A percentile compares a stretch with the other conserved stretches of the same genome.
These are phyloP conservation scores for Fusarium equiseti DNA, from an alignment of 2,329 filamentous ascomycete species.

Conservation along the genomic window DNA sequence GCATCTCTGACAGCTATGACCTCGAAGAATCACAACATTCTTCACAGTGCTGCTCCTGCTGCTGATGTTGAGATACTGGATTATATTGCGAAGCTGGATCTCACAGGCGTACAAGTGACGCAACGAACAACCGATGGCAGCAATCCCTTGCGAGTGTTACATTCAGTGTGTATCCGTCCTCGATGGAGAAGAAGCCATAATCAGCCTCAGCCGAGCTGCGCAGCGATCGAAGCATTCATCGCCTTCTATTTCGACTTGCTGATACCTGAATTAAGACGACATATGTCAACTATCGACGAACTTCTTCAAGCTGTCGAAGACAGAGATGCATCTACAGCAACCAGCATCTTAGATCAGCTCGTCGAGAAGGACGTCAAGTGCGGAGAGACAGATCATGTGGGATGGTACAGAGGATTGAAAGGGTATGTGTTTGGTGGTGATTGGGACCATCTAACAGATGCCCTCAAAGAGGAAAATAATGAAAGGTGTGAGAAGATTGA, in stretches of 20 bases:
- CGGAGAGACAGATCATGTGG: not conserved
- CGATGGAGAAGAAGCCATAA: accelerated
- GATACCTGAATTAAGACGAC: not conserved
- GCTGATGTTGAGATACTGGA: not conserved
- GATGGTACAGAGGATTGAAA: conserved; percentile 26
- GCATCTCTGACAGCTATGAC: not conserved
- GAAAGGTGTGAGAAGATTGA: accelerated
- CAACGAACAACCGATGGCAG: accelerated
- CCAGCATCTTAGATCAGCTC: not conserved
- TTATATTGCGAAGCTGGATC: not conserved
- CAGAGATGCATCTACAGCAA: accelerated
- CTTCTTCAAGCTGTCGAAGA: not conserved
- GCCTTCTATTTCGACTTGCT: conserved; percentile 9
- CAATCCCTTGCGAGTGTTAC: not conserved
- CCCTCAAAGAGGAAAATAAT: not conserved
- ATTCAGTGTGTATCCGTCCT: accelerated
- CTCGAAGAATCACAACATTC: accelerated
- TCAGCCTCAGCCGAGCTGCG: accelerated
- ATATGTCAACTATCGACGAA: not conserved
- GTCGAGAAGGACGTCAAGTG: not conserved
- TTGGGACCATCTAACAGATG: conserved; percentile 5
- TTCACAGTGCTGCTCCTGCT: accelerated
- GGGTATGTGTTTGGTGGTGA: not conserved
- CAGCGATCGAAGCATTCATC: not conserved
- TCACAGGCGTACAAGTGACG: not conserved